phyloP scores from a whole-genome alignment of 208 protist genomes.

The Wallacemonas sp. region DNA sequence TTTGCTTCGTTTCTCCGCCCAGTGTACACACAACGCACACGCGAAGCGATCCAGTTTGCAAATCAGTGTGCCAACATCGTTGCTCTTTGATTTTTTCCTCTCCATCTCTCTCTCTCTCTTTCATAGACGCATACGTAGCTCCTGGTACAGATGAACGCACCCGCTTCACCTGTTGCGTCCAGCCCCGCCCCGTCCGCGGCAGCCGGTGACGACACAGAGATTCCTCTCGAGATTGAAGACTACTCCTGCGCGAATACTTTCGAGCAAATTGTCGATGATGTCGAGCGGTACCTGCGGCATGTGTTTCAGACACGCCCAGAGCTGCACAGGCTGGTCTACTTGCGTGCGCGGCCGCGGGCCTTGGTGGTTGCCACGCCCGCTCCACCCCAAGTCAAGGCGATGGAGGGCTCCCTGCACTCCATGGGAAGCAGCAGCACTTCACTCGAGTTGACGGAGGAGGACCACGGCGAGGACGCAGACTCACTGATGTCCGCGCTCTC shows the following conservation, averaged over 20 bases:
- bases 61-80: no score
- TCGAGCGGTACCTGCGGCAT: constrained; percentile 52
- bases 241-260: constrained; percentile 76
- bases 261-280: constrained; percentile 51
- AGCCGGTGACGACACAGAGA: background rate
- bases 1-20: background rate
- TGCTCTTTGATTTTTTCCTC: background rate
- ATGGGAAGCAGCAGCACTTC: background rate
- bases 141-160: no score
- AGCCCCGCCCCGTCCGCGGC: background rate
- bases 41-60: background rate
- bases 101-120: background rate
- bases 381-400: no score
- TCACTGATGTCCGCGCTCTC: constrained; percentile 7
- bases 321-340: constrained; percentile 39
- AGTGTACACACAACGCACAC: background rate
- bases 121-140: background rate
- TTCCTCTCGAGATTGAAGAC: constrained; percentile 73
- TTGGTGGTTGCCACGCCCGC: background rate
- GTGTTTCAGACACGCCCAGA: constrained; percentile 42
- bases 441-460: background rate
- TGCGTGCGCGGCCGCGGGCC: background rate
- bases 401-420: background rate
- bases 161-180: no score
- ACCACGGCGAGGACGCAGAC: background rate